phyloP scores from a whole-genome alignment of 2,329 filamentous ascomycete species.

The Aspergillus sclerotialis region DNA sequence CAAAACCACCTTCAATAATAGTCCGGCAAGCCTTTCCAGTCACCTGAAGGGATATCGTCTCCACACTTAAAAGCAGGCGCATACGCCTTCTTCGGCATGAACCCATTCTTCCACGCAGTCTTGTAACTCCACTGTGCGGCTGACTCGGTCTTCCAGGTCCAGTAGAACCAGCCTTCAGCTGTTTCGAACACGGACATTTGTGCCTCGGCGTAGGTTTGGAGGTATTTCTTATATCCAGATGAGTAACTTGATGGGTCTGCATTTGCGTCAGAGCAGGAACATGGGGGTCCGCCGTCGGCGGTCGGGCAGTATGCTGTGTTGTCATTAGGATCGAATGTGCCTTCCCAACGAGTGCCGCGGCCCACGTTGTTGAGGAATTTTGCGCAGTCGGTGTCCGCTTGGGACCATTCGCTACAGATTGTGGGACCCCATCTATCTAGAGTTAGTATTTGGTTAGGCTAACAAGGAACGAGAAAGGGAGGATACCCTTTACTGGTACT shows the following conservation, averaged over 20 bases:
- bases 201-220: conserved; percentile 85
- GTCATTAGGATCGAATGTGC: conserved; percentile 64
- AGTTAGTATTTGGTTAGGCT: not conserved
- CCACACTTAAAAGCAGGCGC: conserved; percentile 63
- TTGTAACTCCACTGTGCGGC: conserved; percentile 75
- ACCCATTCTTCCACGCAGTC: conserved; percentile 62
- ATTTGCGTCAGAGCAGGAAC: conserved; percentile 71
- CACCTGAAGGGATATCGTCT: conserved; percentile 38
- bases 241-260: conserved; percentile 63
- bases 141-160: conserved; percentile 91
- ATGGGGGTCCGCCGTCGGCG: conserved; percentile 49
- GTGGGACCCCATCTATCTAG: conserved; percentile 73
- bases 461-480: conserved; percentile 1
- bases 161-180: conserved; percentile 98
- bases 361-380: conserved; percentile 81
- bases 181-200: conserved; percentile 94
- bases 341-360: conserved; percentile 84
- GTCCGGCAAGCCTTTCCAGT: conserved; percentile 35
- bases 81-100: conserved; percentile 70
- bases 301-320: conserved; percentile 69
- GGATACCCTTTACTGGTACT: conserved; percentile 61
- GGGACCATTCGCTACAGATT: conserved; percentile 93
- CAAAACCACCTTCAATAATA: too few species aligned
- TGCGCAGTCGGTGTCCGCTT: conserved; percentile 94
- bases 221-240: conserved; percentile 71